Percentiles rank a stretch among this genome's conserved stretches.
phyloP scores from a whole-genome alignment of 495 filamentous ascomycete genomes.

The Podospora sp. region DNA sequence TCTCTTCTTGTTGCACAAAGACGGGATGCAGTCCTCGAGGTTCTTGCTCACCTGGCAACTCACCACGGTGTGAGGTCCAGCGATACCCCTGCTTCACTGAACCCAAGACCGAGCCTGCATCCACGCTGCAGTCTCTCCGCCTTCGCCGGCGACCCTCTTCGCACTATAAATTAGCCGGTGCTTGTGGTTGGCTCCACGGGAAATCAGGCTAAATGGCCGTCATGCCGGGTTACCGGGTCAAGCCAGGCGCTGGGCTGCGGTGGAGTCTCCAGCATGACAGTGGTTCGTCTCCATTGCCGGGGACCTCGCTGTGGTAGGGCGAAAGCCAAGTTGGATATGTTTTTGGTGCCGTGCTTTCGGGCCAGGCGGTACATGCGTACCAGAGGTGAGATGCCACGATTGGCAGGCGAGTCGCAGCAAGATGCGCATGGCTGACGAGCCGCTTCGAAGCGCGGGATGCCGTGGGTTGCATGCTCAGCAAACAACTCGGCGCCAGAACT shows the following conservation, averaged over 20 bases:
- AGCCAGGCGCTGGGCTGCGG: conserved; percentile 23
- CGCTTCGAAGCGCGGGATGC: not conserved
- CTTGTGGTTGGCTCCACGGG: conserved; percentile 30
- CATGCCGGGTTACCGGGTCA: conserved; percentile 40
- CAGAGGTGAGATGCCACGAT: not conserved
- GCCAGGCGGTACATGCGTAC: conserved; percentile 1
- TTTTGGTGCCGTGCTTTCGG: conserved; percentile 8
- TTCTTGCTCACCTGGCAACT: not conserved
- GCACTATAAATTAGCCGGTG: conserved; percentile 32
- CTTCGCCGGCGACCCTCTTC: not conserved
- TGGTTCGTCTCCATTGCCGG: conserved; percentile 18
- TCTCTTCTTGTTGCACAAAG: not conserved
- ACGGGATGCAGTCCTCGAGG: not conserved
- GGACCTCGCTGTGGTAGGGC: not conserved
- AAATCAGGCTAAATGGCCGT: conserved; percentile 36
- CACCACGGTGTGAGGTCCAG: not conserved
- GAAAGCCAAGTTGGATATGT: conserved; percentile 13
- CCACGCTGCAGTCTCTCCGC: conserved; percentile 14
- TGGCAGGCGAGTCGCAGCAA: not conserved
- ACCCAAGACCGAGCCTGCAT: conserved; percentile 6
- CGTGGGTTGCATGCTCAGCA: not conserved
- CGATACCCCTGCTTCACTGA: not conserved
- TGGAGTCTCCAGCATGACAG: conserved; percentile 9
- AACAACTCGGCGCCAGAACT: conserved; percentile 3
- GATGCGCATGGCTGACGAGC: not conserved